Base-by-base conservation (phyloP, 208 protist species). In the Trypanosomatidae sp. region DNA sequence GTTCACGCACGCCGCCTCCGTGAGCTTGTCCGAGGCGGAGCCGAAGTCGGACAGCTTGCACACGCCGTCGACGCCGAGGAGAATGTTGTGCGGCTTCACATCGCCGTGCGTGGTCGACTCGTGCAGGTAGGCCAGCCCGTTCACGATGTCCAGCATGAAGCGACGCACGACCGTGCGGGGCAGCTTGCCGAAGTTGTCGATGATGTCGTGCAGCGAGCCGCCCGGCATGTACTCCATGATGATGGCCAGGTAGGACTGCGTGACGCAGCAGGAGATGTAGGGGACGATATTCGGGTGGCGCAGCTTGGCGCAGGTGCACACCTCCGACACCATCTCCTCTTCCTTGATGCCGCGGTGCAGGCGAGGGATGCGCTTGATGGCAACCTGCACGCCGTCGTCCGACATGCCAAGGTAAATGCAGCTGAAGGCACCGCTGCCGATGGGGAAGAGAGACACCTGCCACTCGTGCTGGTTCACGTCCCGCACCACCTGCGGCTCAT, bases 1-100 rank as follows among this genome's bases (percentile, higher is more conserved):
- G 53, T 79, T 68, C 41, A 81, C 72, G 49, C 67, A 74, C 39
- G 56, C 55, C 47, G 36, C 69, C 59, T 79, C 80, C 25, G 71
- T 84, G 50, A 74, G 70, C 56, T 70, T 76, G 73, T 89, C 84
- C 59, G 87, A 83, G 33, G 87, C 86, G n/a, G 89, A 91, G 28
- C 92, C 92, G 73, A 97, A 97, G 80, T 97, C 92, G 19, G 86
- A 87, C 3, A 97, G 86, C 77, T 95, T 95, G 85, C 90, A 95
- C 53, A 89, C 79, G 17, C 92, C 92, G 71, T 95, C 83, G 4
- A 86, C 83, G 52, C 81, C 88, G 5, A 97, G 80, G 46, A 97
- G 86, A 50, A 94, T 88, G 75, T 97, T 97, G 71, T 92, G 88
- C 55, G 92, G 92, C 80, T 97, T 97, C 62, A 97, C 77, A 67